phyloP scores from a whole-genome alignment of 1,284 basidiomycete genomes.

The Ustilago shanxiensis region DNA sequence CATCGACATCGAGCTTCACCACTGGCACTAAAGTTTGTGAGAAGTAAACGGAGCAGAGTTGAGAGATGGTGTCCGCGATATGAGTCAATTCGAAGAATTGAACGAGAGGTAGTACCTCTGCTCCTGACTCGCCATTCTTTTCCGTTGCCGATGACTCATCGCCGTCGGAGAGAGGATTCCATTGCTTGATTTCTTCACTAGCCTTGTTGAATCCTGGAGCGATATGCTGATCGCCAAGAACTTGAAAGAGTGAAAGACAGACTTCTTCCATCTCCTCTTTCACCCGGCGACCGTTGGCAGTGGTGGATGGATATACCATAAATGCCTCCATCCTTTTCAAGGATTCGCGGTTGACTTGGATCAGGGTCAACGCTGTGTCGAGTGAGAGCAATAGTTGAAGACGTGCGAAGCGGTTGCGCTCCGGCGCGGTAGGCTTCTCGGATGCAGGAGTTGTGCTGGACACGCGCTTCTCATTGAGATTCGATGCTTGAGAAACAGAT shows the following conservation, averaged over 20 bases:
- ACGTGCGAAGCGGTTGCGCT: constrained; percentile 17
- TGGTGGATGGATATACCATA: constrained; percentile 77
- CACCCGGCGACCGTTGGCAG: constrained; percentile 75
- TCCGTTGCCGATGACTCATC: background rate
- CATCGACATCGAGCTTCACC: constrained; percentile 74
- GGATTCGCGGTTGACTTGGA: constrained; percentile 89
- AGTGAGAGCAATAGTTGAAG: constrained; percentile 82
- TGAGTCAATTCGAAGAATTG: constrained; percentile 99
- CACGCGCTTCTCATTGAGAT: background rate
- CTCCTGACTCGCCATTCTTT: constrained; percentile 75
- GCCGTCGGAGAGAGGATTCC: constrained; percentile 42
- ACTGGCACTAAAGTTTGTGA: constrained; percentile 82
- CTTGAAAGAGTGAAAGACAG: constrained; percentile 85
- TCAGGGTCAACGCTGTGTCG: constrained; percentile 89
- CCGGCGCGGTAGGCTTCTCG: background rate
- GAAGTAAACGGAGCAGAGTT: constrained; percentile 97
- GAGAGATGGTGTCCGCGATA: constrained; percentile 95
- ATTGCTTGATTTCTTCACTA: constrained; percentile 59
- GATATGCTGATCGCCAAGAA: constrained; percentile 84
- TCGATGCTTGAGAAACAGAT: background rate
- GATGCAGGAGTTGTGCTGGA: background rate
- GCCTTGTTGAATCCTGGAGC: constrained; percentile 86
- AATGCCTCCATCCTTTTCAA: constrained; percentile 94
- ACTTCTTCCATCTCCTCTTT: constrained; percentile 81
- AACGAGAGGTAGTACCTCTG: constrained; percentile 85